Evolutionary conservation across 2,329 filamentous ascomycete genomes (phyloP).

Genomic region (Sclerotinia minor): DNA sequence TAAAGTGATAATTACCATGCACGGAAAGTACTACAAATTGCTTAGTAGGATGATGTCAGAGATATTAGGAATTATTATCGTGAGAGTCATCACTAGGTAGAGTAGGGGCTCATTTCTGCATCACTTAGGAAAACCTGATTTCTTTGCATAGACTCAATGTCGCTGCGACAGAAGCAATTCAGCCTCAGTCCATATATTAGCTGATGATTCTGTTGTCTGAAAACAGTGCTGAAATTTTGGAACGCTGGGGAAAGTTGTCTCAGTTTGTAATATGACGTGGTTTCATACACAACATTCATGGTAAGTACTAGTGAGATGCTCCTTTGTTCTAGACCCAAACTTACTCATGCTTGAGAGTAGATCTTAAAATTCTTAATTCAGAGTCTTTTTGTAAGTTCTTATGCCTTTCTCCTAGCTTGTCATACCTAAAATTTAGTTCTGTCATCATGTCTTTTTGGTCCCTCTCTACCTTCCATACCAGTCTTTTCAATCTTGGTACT

Average conservation of each 20-base stretch:
- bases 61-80: not conserved
- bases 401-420: not conserved
- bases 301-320: too few relatives aligned
- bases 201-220: not conserved
- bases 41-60: not conserved
- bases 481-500: not conserved
- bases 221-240: not conserved
- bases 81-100: too few relatives aligned
- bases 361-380: not conserved
- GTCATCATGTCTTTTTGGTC: not conserved
- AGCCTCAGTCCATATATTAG: not conserved
- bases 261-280: not conserved
- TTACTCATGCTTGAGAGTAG: not conserved
- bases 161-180: not conserved
- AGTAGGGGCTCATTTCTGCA: too few relatives aligned
- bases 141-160: not conserved
- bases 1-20: too few relatives aligned
- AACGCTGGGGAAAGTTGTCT: not conserved
- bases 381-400: not conserved
- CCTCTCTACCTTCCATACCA: not conserved
- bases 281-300: not conserved
- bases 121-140: too few relatives aligned
- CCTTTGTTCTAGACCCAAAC: not conserved
- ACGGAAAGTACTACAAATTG: not conserved
- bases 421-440: not conserved